Evolutionary conservation across 176 grass and related monocot genomes (phyloP), one percentile per base, ranked within the genome.

Genomic region (Triticum turgidum): DNA sequence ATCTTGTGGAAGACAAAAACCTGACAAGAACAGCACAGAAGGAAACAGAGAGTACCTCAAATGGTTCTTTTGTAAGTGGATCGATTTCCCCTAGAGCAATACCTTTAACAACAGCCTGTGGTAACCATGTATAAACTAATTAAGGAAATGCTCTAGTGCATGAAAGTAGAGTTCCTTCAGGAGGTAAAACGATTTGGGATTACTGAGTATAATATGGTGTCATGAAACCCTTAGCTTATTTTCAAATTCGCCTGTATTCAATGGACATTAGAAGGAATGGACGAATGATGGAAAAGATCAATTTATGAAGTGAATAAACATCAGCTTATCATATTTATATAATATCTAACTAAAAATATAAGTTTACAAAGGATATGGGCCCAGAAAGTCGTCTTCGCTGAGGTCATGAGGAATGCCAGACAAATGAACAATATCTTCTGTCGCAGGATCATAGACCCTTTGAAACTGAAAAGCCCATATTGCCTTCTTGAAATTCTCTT

Each of bases 381-480:
- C 96, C 65, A 98, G 74, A 98, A 95, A 98, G 59, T 95, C 96
- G 6, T 98, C 96, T 87, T 91, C 91, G 72, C 38, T 81, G 84
- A 86, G 39, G 75, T 38, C 88, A 32, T 80, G 24, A 80, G 96
- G 88, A 64, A 94, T 78, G 2, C 89, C 79, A 61, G 80, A 89
- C 62, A 98, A 79, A 87, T 98, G 96, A 56, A 88, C 82, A 72
- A 98, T 91, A 89, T 95, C 86, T 87, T 94, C 89, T 72, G 91
- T 89, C 75, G 86, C 83, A 82, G 96, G 93, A 91, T 98, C 96
- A 86, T 98, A 98, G 45, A 98, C 93, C 80, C 96, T 93, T 89
- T 98, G 96, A 86, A 94, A 91, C 49, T 92, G 90, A 89, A 98
- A 98, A 79, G 93, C 91, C 90, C 86, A 86, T 63, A 98, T 95